Evolutionary conservation across 495 filamentous ascomycete genomes (phyloP), one percentile per base, ranked within the genome.

Genomic region (Neurospora sp.): DNA sequence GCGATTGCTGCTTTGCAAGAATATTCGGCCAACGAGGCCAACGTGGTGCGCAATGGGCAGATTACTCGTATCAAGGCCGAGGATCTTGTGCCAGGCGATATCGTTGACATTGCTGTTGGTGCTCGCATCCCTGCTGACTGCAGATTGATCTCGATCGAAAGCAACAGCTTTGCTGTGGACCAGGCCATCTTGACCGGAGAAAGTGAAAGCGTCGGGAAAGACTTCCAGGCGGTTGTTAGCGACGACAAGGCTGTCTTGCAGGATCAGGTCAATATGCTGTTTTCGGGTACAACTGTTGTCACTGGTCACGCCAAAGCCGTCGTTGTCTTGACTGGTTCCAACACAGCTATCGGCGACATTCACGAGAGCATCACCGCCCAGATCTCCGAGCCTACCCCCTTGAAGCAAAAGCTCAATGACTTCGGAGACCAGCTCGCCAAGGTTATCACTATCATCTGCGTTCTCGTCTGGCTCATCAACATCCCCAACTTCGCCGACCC

Each of bases 401-500:
- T 99, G 79, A 99, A 99, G 85, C 92, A 98, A 84, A 99, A 99
- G 85, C 84, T 99, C 72, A 98, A 99, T 78, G 94, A 98, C 78
- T 99, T 99, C 78, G 96, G 96, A 70, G 96, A 99, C 80, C 90
- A 90, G 83, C 85, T 99, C 69, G 96, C 96, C 70, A 99, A 98
- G 85, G 96, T 98, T 70, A 99, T 99, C 74, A 97, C 94, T 6
- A 89, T 94, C 72, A 99, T 99, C 77, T 99, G 96, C 82, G 82
- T 98, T 74, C 82, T 97, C 68, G 96, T 99, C 72, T 99, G 96
- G 96, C 84, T 98, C 68, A 99, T 99, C 86, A 99, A 99, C 84
- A 91, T 97, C 74, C 90, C 91, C 74, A 92, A 99, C 83, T 99
- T 99, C 87, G 94, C 89, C 78, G 96, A 99, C 79, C 93, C 93